Evolutionary conservation across 495 filamentous ascomycete species (phyloP).

Genomic region (Margaritispora aquatica): DNA sequence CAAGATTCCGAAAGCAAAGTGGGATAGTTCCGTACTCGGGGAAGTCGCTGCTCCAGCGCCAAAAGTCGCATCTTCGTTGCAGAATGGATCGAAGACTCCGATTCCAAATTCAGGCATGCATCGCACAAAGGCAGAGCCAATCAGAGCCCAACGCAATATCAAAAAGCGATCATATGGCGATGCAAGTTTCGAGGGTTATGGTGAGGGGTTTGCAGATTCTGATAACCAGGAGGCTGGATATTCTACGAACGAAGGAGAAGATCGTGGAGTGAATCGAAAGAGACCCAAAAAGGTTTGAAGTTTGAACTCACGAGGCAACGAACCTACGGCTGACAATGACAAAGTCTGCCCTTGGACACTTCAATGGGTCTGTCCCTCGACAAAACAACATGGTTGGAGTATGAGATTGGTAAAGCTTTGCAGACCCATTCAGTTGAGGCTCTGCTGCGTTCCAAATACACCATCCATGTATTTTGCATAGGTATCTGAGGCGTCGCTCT

Average conservation of each 20-base stretch:
- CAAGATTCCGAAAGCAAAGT: slow-evolving; percentile 37
- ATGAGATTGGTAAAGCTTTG: slow-evolving; percentile 12
- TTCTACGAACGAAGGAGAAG: slow-evolving; percentile 45
- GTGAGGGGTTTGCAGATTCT: slow-evolving; percentile 46
- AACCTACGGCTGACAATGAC: slow-evolving; percentile 10
- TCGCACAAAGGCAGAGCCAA: slow-evolving; percentile 21
- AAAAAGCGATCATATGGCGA: slow-evolving; percentile 50
- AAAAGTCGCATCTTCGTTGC: slow-evolving; percentile 10
- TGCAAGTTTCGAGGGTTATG: slow-evolving; percentile 51
- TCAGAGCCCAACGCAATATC: slow-evolving; percentile 34
- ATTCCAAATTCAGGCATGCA: slow-evolving; percentile 5
- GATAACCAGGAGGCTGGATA: slow-evolving; percentile 41
- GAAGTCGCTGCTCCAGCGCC: slow-evolving; percentile 37
- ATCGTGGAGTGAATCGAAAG: slow-evolving; percentile 36
- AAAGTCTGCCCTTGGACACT: slow-evolving; percentile 14
- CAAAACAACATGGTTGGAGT: slow-evolving; percentile 34
- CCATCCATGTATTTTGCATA: neutral
- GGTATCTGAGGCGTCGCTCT: neutral
- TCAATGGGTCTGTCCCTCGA: slow-evolving; percentile 22
- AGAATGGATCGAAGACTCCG: slow-evolving; percentile 19
- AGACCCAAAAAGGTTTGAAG: slow-evolving; percentile 48
- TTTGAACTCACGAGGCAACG: slow-evolving; percentile 3
- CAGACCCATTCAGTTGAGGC: neutral
- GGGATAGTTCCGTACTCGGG: slow-evolving; percentile 46
- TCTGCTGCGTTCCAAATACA: neutral